Base-by-base conservation (phyloP, 2,329 filamentous ascomycete species). In the Talaromyces sp. region DNA sequence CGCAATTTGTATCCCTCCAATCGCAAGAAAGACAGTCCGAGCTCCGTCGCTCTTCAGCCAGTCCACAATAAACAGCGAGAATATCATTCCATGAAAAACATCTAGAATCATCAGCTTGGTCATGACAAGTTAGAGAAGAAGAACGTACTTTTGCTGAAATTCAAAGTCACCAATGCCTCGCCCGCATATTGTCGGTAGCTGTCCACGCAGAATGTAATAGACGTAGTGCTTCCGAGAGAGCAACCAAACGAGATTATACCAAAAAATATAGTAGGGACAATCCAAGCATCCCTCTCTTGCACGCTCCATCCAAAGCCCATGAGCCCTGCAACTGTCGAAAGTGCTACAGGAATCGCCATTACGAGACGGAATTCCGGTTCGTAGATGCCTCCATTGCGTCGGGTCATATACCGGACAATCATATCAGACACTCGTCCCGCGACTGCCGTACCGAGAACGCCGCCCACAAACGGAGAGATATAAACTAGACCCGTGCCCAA, bases 301-400 rank as follows among this genome's bases (percentile, higher is more conserved):
- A 90, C 92, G 10, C 90, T 93, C 95, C 94, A 98, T n/a, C 94
- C 94, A 73, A 95, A 98, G 2, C 93, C 94, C 88, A 97, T 96
- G 17, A 98, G 85, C 0, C 95, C 95, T 37, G 94, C 87, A 1
- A 89, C 87, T 0, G 93, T 97, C 3, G 88, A 87, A 62, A 97
- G 72, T 0, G 89, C 82, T 37, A 97, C 89, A 0, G 93, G 94
- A 3, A 89, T 78, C 0, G 88, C 91, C 94, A 98, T 97, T 50
- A 96, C 85, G 0, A 97, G 85, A 7, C 93, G 87, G 73, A 96
- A 98, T 77, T 98, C 94, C 0, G 94, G 94, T 76, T 98, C 94
- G 75, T 97, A 98, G 2, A 98, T 82, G 1, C 94, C 94, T n/a
- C 91, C 92, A 70, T 98, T 98, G 33, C 89, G 88, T 41, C 89